Conservation (phyloP, 441 rosid species). For the Gossypium schwendimanii region DNA sequence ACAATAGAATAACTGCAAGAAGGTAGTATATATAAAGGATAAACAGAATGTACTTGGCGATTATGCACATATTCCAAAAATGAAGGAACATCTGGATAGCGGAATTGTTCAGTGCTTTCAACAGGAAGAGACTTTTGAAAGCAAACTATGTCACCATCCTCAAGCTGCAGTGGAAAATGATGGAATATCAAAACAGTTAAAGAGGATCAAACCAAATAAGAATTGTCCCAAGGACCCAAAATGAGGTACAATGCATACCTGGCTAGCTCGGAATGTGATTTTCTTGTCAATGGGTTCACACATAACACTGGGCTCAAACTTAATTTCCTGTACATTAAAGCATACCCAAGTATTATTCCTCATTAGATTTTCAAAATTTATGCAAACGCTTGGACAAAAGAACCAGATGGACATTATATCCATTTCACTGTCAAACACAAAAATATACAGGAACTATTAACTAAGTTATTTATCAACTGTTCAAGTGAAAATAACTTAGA, state of each 20-base stretch:
- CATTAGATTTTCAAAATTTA: neutral
- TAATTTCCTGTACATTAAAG: conserved; percentile 35
- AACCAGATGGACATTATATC: neutral
- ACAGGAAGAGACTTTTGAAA: conserved; percentile 31
- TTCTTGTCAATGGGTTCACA: conserved; percentile 43
- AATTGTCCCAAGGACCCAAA: neutral
- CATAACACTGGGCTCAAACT: conserved; percentile 49
- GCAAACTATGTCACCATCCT: conserved; percentile 49
- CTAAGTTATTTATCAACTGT: neutral
- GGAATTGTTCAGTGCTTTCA: conserved; percentile 26
- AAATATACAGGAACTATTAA: neutral
- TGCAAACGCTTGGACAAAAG: neutral
- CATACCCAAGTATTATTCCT: neutral
- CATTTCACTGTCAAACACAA: neutral
- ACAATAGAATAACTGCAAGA: neutral
- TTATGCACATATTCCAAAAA: conserved; percentile 51
- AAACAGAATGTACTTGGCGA: conserved; percentile 31
- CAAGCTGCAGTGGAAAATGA: conserved; percentile 27
- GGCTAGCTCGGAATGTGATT: conserved; percentile 36
- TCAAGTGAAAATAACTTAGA: neutral
- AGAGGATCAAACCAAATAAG: neutral
- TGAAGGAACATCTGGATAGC: conserved; percentile 45
- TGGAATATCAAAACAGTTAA: neutral
- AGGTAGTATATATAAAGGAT: neutral
- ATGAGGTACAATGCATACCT: conserved; percentile 23